Evolutionary conservation across 164 flowering plant genomes (phyloP), one percentile per base, ranked within the genome.

Genomic region (Tetracentron sinense): DNA sequence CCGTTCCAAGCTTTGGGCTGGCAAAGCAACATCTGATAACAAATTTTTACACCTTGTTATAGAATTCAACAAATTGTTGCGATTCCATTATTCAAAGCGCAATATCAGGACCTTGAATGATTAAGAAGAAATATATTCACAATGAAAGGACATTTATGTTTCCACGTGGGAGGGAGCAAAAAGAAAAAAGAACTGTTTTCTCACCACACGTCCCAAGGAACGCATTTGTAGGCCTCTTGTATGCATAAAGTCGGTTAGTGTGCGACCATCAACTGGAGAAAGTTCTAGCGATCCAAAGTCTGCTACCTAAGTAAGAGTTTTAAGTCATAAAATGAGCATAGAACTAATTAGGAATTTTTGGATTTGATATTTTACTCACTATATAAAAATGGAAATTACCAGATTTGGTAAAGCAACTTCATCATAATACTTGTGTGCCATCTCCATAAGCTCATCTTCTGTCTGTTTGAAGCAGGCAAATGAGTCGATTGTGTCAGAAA

Each of bases 251-350:
- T 92, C 96, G 5, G 98, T 88, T 35, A 92, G 77, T 2, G 96
- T 92, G 71, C 90, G 92, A 20, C 98, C 98, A 82, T 92, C 98
- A 60, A 92, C 96, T 11, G 98, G 96, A 60, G 98, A 92, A 64
- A 92, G 92, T 71, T 90, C 98, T 56, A 92, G 93, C 28, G 96
- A 92, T 63, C 86, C 96, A 75, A 90, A 92, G 69, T 92, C 96
- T 72, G 96, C 75, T 33, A 90, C 93, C 98, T 92, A 76, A 66
- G 51, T 31, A 46, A 59, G 35, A 63, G 4, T 52, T 42, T 56
- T 35, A 48, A 29, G 17, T 67, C 58, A 70, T 54, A 60, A 33
- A 7, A 15, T 25, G 31, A 58, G 38, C 61, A 25, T 11, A 30
- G 15, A 54, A 38, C 2, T 25, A 42, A 30, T 42, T 22, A 12